phyloP scores from a whole-genome alignment of 129 eudicot species.

The Flaveria bidentis region DNA sequence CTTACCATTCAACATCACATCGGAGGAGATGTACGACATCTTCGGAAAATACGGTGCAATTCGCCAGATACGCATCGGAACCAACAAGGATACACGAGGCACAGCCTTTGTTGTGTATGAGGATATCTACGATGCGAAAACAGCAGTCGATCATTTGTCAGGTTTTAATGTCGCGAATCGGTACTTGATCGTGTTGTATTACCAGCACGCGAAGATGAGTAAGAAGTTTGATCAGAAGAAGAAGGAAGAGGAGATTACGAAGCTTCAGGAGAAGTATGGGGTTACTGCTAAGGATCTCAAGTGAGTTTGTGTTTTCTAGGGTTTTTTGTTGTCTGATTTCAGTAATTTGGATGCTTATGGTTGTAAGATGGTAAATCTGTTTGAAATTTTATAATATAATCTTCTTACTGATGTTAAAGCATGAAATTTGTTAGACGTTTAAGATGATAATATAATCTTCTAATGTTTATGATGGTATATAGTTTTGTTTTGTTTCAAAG shows the following conservation, averaged over 20 bases:
- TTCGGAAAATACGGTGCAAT: conserved; percentile 88
- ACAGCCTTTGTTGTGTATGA: conserved; percentile 79
- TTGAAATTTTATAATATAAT: conserved; percentile 8
- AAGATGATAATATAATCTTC: neutral
- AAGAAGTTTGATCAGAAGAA: conserved; percentile 80
- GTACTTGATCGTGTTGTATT: conserved; percentile 69
- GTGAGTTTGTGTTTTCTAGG: conserved; percentile 25
- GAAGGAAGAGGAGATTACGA: conserved; percentile 71
- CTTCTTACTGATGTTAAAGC: neutral
- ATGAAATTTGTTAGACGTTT: neutral
- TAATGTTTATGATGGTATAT: neutral
- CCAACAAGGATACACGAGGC: conserved; percentile 74
- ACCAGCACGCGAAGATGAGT: conserved; percentile 85
- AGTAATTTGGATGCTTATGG: neutral
- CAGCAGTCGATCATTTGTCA: conserved; percentile 72
- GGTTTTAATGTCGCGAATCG: conserved; percentile 80
- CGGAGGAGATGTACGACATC: conserved; percentile 93
- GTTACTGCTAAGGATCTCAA: conserved; percentile 66
- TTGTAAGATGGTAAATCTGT: neutral
- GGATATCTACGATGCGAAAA: conserved; percentile 79
- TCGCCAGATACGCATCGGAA: conserved; percentile 74
- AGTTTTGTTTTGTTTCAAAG: neutral
- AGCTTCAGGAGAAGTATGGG: conserved; percentile 84
- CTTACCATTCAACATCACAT: conserved; percentile 80
- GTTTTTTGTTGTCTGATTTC: neutral